Base-by-base conservation (phyloP, 1,284 basidiomycete genomes). In the Fomitopsis schrenkii region DNA sequence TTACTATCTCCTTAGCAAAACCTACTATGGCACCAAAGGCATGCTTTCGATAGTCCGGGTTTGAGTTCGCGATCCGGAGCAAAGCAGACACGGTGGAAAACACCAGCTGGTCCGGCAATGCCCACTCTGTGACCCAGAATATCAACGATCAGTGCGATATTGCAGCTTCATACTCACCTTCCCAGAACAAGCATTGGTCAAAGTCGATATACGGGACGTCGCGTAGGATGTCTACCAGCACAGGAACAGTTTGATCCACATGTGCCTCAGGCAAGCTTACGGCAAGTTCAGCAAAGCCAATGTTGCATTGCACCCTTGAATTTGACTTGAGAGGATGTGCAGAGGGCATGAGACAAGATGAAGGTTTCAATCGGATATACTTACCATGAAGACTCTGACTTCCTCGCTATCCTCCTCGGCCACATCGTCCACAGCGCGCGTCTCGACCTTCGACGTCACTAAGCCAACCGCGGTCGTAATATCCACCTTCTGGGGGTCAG, bases 101-200 rank as follows among this genome's bases (percentile, higher is more conserved):
- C 2, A 91, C 86, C 40, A 95, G 81, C 67, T 93, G 91, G 72
- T 94, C 93, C 19, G 91, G 87, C 40, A 91, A 79, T 4, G 92
- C 83, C 91, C 91, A 92, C 66, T 92, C 90, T 90, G 55, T 2
- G 19, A 35, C 28, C 19, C 9, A 42, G 14, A 58, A 59, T 48
- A 36, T 62, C 26, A 28, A 33, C 57, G 14, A 35, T 10, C 55
- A 2, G 12, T 26, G 17, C 59, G 12, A 33, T 8, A 33, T 28
- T 26, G 44, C n/a, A 30, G 44, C 40, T 44, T 56, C 36, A 42
- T n/a, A 61, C 76, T 59, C 66, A 88, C 91, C 89, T 68, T 85
- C 81, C 91, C 91, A 93, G 9, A 85, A 88, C 8, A 94, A 76
- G 62, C 85, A 88, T 58, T 77, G 80, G 70, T 93, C 93, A 66